phyloP scores from a whole-genome alignment of 805 yeast species.

The Metschnikowia kofuensis region DNA sequence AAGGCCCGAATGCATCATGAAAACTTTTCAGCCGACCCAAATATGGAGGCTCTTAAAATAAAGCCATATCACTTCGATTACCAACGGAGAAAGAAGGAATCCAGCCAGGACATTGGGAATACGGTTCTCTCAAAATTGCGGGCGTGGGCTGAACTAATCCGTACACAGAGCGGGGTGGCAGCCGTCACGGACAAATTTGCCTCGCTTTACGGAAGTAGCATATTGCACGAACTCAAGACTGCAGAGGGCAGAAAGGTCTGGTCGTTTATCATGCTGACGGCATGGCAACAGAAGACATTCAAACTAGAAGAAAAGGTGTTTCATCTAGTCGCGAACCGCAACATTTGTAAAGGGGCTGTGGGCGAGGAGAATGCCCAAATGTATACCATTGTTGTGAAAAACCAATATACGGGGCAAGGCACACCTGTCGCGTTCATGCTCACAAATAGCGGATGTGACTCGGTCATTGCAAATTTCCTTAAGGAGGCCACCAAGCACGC shows the following conservation, averaged over 20 bases:
- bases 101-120: no score
- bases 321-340: background rate
- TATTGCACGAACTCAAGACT: background rate
- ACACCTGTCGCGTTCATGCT: background rate
- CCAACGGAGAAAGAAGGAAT: no score
- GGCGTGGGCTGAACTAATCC: no score
- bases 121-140: no score
- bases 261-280: background rate
- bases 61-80: no score
- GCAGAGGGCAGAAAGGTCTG: conserved; percentile 1
- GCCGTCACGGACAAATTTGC: no score
- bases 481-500: background rate
- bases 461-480: background rate
- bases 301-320: background rate
- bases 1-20: no score
- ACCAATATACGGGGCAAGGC: background rate
- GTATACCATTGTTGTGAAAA: background rate
- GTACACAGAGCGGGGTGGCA: no score
- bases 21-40: no score
- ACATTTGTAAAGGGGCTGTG: background rate
- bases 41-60: no score
- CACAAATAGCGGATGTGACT: background rate
- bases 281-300: background rate
- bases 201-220: no score
- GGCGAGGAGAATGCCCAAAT: background rate